Base-by-base conservation (phyloP, 495 filamentous ascomycete genomes). In the Podospora comata region DNA sequence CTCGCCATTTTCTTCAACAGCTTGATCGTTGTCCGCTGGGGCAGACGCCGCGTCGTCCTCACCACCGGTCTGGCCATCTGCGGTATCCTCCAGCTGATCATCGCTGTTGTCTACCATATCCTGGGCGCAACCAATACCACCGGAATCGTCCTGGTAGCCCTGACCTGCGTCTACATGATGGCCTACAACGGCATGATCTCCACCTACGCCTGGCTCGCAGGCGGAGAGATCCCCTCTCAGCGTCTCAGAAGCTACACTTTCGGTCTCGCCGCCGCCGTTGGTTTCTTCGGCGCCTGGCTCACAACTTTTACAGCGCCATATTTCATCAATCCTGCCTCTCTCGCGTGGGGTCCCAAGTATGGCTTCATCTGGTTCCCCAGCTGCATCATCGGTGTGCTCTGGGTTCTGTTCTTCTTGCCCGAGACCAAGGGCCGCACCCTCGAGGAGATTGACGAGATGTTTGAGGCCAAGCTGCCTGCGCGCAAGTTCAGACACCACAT, bases 141-240 rank as follows among this genome's bases (percentile, higher is more conserved):
- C 4, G 86, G 83, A 19, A 86, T 82, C 67, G 79, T 77, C 13
- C 82, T 88, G 6, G 83, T 89, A 9, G 84, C 76, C 0, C 67
- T 88, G 20, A 84, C 82, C 6, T 81, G 86, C 65, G 64, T 89
- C 54, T 88, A 87, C 70, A 86, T 88, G 69, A 74, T 84, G 62
- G 79, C 78, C 26, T 88, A 87, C 68, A 89, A 87, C 72, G 80
- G 71, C 67, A 74, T 85, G 79, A 78, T 86, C 32, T 72, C 84
- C n/a, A 79, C 84, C 5, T 88, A 88, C 67, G 84, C 87, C 0
- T 89, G 86, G 86, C 78, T 90, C 0, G 83, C 82, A 0, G 86
- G 86, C 15, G 87, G 87, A 60, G 83, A 90, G 77, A 78, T 88
- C 66, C 85, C 86, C 1, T 82, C 77, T 0, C 79, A 88, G 73